Evolutionary conservation across 2,329 filamentous ascomycete species (phyloP).

Genomic region (Alternaria longipes): DNA sequence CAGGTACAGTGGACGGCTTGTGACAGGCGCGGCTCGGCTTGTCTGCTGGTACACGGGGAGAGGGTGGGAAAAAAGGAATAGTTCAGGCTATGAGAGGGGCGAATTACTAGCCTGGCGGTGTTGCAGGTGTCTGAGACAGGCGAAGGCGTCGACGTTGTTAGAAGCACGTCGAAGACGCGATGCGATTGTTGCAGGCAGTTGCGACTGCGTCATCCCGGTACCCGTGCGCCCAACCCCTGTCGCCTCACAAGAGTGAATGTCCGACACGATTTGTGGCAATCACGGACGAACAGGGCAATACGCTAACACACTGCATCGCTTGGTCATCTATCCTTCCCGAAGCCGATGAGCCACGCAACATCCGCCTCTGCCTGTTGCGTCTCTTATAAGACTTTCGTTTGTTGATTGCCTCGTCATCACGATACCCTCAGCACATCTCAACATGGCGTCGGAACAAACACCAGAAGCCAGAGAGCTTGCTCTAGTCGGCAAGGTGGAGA

Average conservation of each 20-base stretch:
- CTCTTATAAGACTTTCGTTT: constrained; percentile 19
- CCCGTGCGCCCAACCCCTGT: constrained; percentile 33
- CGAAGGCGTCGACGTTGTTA: constrained; percentile 24
- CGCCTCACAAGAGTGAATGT: constrained; percentile 32
- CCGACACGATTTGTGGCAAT: constrained; percentile 34
- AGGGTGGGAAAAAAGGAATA: not conserved
- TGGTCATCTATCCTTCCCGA: constrained; percentile 2
- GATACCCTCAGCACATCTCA: constrained; percentile 15
- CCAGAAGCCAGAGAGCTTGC: constrained; percentile 77
- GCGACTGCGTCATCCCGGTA: constrained; percentile 33
- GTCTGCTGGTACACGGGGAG: constrained; percentile 8
- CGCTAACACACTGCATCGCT: constrained; percentile 13
- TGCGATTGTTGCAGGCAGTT: constrained; percentile 36
- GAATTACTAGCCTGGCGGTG: constrained; percentile 1
- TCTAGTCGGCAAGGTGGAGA: constrained; percentile 84
- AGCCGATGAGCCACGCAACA: constrained; percentile 30
- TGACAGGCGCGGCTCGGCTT: constrained; percentile 8
- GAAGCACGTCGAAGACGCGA: constrained; percentile 38
- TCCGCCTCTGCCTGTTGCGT: constrained; percentile 36
- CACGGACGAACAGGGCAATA: constrained; percentile 24
- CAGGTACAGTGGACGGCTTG: constrained; percentile 2
- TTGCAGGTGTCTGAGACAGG: constrained; percentile 6
- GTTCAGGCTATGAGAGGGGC: not conserved
- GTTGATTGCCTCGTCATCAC: constrained; percentile 3
- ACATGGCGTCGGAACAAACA: constrained; percentile 44